A percentile compares a stretch with the other conserved stretches of the same genome.
Conservation (phyloP, 495 filamentous ascomycete genomes). For the Wilcoxina mikolae region DNA sequence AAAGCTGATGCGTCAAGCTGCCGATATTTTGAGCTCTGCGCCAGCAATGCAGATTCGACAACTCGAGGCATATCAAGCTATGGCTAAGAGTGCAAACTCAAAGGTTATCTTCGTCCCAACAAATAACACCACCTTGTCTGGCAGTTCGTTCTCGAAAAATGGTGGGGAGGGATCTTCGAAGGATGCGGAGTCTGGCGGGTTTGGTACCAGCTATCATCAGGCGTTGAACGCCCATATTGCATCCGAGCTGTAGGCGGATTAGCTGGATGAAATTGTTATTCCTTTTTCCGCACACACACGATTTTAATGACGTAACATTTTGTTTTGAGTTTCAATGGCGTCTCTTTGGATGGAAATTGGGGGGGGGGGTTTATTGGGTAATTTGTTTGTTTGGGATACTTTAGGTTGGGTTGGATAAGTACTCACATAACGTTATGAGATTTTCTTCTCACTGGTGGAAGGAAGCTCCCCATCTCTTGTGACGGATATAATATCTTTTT, state of each 20-base stretch:
- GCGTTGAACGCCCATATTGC: constrained; percentile 74
- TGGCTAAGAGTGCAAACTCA: constrained; percentile 93
- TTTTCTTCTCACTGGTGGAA: too few species aligned
- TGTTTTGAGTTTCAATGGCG: too few species aligned
- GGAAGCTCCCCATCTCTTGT: too few species aligned
- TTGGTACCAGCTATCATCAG: constrained; percentile 52
- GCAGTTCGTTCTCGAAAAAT: constrained; percentile 30
- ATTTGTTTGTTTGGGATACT: too few species aligned
- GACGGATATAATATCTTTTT: too few species aligned
- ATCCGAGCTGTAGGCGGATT: constrained; percentile 58
- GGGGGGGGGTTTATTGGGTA: too few species aligned
- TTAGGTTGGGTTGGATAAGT: too few species aligned
- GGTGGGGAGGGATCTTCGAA: constrained; percentile 27
- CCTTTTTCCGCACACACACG: too few species aligned
- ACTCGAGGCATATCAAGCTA: constrained; percentile 97
- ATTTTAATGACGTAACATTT: too few species aligned
- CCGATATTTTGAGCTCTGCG: constrained; percentile 82
- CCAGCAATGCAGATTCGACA: constrained; percentile 99
- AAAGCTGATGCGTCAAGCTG: constrained; percentile 95
- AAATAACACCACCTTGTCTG: constrained; percentile 26
- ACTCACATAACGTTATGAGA: too few species aligned
- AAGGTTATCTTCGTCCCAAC: constrained; percentile 39
- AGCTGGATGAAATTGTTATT: too few species aligned
- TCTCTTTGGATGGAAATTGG: too few species aligned
- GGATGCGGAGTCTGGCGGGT: constrained; percentile 32